phyloP scores from a whole-genome alignment of 352 stramenopile genomes.

The Phytophthora gonapodyides region DNA sequence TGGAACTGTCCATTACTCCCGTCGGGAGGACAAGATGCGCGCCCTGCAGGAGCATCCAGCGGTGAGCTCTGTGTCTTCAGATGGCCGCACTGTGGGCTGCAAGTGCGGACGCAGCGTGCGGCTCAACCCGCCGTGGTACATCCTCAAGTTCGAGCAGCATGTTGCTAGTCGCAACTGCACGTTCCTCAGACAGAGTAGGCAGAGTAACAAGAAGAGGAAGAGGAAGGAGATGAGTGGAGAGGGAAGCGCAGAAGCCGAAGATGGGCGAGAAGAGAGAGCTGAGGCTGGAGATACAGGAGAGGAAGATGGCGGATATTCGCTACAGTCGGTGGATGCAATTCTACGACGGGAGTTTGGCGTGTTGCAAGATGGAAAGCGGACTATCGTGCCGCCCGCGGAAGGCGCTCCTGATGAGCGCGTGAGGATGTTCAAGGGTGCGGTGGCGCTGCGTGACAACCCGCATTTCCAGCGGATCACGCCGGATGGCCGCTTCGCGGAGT shows the following conservation, averaged over 20 bases:
- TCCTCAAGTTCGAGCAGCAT: slow-evolving; percentile 87
- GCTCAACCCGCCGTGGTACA: slow-evolving; percentile 85
- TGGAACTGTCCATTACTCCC: slow-evolving; percentile 47
- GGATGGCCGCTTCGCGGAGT: slow-evolving; percentile 71
- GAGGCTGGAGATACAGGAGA: neutral
- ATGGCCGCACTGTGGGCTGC: slow-evolving; percentile 65
- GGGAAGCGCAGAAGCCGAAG: neutral
- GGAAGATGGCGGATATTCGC: slow-evolving; percentile 26
- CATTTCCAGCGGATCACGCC: slow-evolving; percentile 68
- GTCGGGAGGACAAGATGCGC: slow-evolving; percentile 68
- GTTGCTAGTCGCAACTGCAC: slow-evolving; percentile 82
- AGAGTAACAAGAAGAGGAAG: slow-evolving; percentile 19
- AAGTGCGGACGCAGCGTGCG: slow-evolving; percentile 74
- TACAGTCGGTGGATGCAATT: slow-evolving; percentile 39
- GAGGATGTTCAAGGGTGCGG: slow-evolving; percentile 39
- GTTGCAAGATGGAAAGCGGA: slow-evolving; percentile 20
- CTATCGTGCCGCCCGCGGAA: slow-evolving; percentile 12
- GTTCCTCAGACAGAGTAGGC: slow-evolving; percentile 51
- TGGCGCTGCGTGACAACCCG: slow-evolving; percentile 39
- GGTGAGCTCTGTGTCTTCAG: slow-evolving; percentile 44
- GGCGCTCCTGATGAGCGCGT: slow-evolving; percentile 12
- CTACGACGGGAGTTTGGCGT: slow-evolving; percentile 38
- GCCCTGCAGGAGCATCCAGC: slow-evolving; percentile 63
- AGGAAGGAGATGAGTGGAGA: slow-evolving; percentile 15
- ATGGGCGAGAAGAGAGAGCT: neutral